phyloP scores from a whole-genome alignment of 169 alveolate genomes.

The Cryptosporidium xiaoi region DNA sequence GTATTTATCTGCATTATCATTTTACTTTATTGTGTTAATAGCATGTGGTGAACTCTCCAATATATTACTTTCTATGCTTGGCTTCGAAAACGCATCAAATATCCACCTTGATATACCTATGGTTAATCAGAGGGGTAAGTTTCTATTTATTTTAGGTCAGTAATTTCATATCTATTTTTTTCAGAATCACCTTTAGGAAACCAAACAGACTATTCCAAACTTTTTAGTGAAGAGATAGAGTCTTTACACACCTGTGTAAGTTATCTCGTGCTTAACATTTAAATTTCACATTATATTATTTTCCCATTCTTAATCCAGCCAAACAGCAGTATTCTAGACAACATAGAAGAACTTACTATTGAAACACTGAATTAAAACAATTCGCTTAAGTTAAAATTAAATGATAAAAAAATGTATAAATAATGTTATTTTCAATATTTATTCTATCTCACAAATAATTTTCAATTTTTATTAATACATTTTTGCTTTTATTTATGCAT shows the following conservation, averaged over 20 bases:
- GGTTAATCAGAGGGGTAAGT: slow-evolving; percentile 68
- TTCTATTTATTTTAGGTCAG: neutral
- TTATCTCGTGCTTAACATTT: neutral
- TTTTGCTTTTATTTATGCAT: too few species aligned
- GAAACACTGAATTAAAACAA: neutral
- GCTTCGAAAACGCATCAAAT: slow-evolving; percentile 4
- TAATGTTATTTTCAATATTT: too few species aligned
- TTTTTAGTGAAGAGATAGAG: slow-evolving; percentile 52
- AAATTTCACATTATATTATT: neutral
- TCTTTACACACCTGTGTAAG: slow-evolving; percentile 57
- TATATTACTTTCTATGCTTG: slow-evolving; percentile 5
- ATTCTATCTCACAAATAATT: too few species aligned
- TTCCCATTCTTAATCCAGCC: neutral
- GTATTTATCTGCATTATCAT: slow-evolving; percentile 61
- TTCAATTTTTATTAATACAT: too few species aligned
- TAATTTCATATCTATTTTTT: neutral
- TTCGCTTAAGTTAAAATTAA: too few species aligned
- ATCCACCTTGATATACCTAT: slow-evolving; percentile 39
- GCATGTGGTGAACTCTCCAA: slow-evolving; percentile 18
- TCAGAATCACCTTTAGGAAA: slow-evolving; percentile 36
- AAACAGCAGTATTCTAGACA: neutral
- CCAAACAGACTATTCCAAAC: slow-evolving; percentile 63
- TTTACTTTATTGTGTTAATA: slow-evolving; percentile 43
- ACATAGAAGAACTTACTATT: slow-evolving; percentile 17
- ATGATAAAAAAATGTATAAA: too few species aligned